Conservation (phyloP, 1,139 yeast genomes). For the Pichia sp. region DNA sequence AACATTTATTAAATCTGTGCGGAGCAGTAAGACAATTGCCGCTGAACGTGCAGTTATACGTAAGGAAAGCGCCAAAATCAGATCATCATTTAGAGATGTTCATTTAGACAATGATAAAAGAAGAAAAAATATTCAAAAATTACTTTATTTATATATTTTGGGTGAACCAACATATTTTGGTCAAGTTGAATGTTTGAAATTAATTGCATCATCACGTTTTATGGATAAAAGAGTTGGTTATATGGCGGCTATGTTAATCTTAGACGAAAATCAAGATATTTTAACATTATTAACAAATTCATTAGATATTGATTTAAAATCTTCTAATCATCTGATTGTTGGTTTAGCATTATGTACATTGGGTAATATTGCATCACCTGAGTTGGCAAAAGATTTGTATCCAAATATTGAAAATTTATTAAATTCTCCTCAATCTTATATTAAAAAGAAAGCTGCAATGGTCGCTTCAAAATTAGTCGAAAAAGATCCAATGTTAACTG, state of each 20-base stretch:
- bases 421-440: slow-evolving; percentile 50
- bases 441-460: slow-evolving; percentile 80
- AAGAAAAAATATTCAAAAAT: slow-evolving; percentile 79
- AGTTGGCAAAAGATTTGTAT: slow-evolving; percentile 86
- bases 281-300: slow-evolving; percentile 89
- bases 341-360: slow-evolving; percentile 84
- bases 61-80: slow-evolving; percentile 88
- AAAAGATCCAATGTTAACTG: slow-evolving; percentile 71
- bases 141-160: slow-evolving; percentile 80
- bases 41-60: slow-evolving; percentile 90
- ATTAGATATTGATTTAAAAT: slow-evolving; percentile 78
- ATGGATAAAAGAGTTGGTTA: slow-evolving; percentile 91
- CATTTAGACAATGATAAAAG: slow-evolving; percentile 69
- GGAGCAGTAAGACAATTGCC: slow-evolving; percentile 93
- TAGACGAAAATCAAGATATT: slow-evolving; percentile 95
- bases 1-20: slow-evolving; percentile 82
- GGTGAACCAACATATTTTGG: slow-evolving; percentile 99
- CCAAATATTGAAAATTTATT: slow-evolving; percentile 75
- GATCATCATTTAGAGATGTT: slow-evolving; percentile 88
- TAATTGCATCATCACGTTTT: slow-evolving; percentile 80
- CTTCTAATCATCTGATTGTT: slow-evolving; percentile 78
- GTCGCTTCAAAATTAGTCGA: slow-evolving; percentile 64
- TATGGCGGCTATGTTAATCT: slow-evolving; percentile 81
- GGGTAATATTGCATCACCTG: slow-evolving; percentile 88
- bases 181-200: slow-evolving; percentile 92